Base-by-base conservation (phyloP, 176 grass and related monocot species). In the Saccharum officinarum region DNA sequence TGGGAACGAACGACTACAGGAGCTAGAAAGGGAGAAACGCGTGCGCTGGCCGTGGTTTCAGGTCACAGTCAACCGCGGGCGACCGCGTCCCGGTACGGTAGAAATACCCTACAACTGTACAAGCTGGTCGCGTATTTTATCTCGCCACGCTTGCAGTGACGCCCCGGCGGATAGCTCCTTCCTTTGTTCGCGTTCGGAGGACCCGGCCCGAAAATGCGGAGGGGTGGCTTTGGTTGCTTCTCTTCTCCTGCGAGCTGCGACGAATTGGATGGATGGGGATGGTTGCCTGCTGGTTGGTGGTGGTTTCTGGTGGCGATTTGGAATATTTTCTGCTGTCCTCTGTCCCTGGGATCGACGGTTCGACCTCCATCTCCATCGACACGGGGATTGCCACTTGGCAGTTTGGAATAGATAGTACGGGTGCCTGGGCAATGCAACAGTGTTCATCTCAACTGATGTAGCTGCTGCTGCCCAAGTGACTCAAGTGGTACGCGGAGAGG, bases 11-110 rank as follows among this genome's bases (percentile, higher is more conserved):
- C 47, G 0, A 1, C n/a, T 26, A 62, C 59, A 63, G 60, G 10
- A 59, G 20, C 2, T 18, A 22, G 8, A 22, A n/a, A n/a, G 20
- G 20, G 55, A 3, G 55, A 61, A 65, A 26, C 15, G 59, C 60
- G 59, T 55, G 72, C 44, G 47, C 49, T 22, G 4, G 20, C 34
- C 75, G 44, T 30, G 44, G 63, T 25, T 6, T 25, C 20, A 69
- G 42, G 18, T 14, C 18, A n/a, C n/a, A 25, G 79, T 69, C 78
- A 80, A 80, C 78, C 17, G 78, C 40, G 10, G 25, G 26, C 61
- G 77, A 80, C 77, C 25, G 38, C 26, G 28, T 67, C 60, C 25
- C 6, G 4, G 73, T 6, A 34, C 49, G 17, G 75, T 42, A 8
- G 37, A 40, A 77, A 37, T 22, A 31, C 15, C 9, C 45, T 52